Conservation (phyloP, 1,284 basidiomycete species). For the Ceratobasidium sp. region DNA sequence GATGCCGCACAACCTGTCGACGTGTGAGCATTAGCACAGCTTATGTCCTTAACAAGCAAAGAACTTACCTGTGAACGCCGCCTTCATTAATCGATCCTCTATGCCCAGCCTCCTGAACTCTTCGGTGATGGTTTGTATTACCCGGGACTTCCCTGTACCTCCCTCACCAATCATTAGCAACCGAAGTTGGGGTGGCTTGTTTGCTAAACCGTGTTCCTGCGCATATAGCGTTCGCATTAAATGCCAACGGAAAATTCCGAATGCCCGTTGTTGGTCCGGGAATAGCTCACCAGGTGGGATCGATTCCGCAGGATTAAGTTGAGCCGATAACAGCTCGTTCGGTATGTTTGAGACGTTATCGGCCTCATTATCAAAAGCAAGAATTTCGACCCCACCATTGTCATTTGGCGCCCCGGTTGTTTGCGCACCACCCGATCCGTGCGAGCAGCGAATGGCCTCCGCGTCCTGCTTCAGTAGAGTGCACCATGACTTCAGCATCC, state of each 20-base stretch:
- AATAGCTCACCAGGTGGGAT: background rate
- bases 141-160: constrained; percentile 56
- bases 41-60: background rate
- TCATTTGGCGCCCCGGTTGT: background rate
- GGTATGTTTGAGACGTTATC: background rate
- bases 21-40: background rate
- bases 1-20: constrained; percentile 49
- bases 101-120: background rate
- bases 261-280: constrained; percentile 34
- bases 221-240: background rate
- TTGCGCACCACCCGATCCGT: no score
- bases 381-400: background rate
- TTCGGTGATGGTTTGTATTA: constrained; percentile 54
- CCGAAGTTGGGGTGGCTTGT: constrained; percentile 47
- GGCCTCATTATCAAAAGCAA: background rate
- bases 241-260: constrained; percentile 27
- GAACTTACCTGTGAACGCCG: constrained; percentile 53
- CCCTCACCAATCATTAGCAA: constrained; percentile 56
- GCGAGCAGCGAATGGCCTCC: no score
- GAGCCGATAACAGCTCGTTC: no score
- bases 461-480: background rate
- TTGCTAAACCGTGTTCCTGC: background rate
- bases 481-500: background rate
- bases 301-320: background rate
- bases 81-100: constrained; percentile 48